A percentile compares a stretch with the other conserved stretches of the same genome.
phyloP scores from a whole-genome alignment of 2,329 filamentous ascomycete genomes.

The Rutstroemia sp. region DNA sequence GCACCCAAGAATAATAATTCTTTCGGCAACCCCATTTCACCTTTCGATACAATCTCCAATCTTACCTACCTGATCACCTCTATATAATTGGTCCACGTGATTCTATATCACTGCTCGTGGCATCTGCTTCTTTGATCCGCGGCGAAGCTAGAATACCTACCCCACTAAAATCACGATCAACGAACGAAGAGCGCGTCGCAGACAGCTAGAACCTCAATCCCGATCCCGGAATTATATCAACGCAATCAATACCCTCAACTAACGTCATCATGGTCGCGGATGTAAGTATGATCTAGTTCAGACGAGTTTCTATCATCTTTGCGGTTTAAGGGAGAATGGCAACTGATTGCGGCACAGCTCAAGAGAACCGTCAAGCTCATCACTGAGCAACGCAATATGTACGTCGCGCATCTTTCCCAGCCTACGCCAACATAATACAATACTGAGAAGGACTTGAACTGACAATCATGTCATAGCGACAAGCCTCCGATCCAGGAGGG shows the following conservation, averaged over 20 bases:
- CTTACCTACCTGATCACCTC: background rate
- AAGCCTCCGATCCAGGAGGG: slow-evolving; percentile 77
- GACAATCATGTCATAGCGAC: slow-evolving; percentile 43
- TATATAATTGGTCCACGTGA: slow-evolving; percentile 1
- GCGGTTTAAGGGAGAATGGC: background rate
- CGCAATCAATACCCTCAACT: background rate
- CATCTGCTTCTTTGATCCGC: background rate
- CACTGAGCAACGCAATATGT: slow-evolving; percentile 75
- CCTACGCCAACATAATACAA: background rate
- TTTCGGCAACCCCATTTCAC: background rate
- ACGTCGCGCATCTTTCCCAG: slow-evolving; percentile 34
- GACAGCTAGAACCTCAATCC: background rate
- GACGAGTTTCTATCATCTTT: background rate
- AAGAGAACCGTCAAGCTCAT: slow-evolving; percentile 89
- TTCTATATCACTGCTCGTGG: background rate
- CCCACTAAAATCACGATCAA: slow-evolving; percentile 7
- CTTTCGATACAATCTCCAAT: background rate
- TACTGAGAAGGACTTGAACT: slow-evolving; percentile 5
- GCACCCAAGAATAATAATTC: too few relatives aligned
- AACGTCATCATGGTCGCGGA: slow-evolving; percentile 28
- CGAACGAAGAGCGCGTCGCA: slow-evolving; percentile 7
- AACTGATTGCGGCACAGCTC: slow-evolving; percentile 39
- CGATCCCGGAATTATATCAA: slow-evolving; percentile 1
- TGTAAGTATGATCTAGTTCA: slow-evolving; percentile 15
- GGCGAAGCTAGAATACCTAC: slow-evolving; percentile 4